Percentiles rank a stretch among this genome's conserved stretches.
phyloP scores from a whole-genome alignment of 495 filamentous ascomycete species.

The Bombardia bombarda region DNA sequence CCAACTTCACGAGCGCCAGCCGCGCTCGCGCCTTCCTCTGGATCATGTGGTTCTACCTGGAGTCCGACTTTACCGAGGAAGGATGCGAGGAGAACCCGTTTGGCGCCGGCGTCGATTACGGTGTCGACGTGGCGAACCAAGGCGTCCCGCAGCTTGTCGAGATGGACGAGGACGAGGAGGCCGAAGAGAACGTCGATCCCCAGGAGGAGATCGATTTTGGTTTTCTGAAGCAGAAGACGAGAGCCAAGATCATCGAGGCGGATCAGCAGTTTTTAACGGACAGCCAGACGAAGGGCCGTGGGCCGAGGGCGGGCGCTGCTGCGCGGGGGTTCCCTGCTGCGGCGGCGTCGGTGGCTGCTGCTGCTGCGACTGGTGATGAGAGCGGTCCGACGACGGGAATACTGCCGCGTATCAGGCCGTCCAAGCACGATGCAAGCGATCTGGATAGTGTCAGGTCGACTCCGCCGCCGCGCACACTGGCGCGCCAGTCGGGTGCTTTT shows the following conservation, averaged over 20 bases:
- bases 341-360: too few species aligned
- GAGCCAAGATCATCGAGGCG: constrained; percentile 61
- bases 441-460: constrained; percentile 51
- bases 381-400: constrained; percentile 52
- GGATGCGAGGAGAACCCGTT: constrained; percentile 84
- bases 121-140: constrained; percentile 58
- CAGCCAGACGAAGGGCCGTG: constrained; percentile 35
- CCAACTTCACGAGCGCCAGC: constrained; percentile 70
- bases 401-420: constrained; percentile 42
- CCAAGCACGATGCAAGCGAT: constrained; percentile 52
- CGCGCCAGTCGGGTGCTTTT: constrained; percentile 25
- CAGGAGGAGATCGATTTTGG: constrained; percentile 81
- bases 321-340: too few species aligned
- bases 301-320: too few species aligned
- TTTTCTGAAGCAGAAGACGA: constrained; percentile 70
- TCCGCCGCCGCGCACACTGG: constrained; percentile 43
- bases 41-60: constrained; percentile 99
- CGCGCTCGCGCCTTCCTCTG: constrained; percentile 88
- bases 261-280: constrained; percentile 44
- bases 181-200: constrained; percentile 83
- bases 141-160: constrained; percentile 73
- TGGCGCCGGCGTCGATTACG: constrained; percentile 62
- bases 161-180: constrained; percentile 69
- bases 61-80: constrained; percentile 83
- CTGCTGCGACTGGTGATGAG: constrained; percentile 44